Conservation (phyloP, 805 yeast species). For the Candida argentea region DNA sequence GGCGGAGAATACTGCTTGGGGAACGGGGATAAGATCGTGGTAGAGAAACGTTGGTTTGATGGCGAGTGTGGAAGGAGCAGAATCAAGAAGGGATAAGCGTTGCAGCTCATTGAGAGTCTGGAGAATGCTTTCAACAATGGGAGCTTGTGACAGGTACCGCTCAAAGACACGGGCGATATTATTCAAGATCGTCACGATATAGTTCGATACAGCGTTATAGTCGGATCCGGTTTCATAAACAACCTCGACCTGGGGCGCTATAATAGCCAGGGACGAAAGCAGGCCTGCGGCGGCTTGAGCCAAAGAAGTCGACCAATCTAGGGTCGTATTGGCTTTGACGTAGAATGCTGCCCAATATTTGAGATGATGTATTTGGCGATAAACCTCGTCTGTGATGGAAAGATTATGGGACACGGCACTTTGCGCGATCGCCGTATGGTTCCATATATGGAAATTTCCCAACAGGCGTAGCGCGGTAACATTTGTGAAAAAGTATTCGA, state of each 20-base stretch:
- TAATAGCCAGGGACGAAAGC: slow-evolving; percentile 9
- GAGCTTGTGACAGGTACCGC: slow-evolving; percentile 9
- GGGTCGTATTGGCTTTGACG: slow-evolving; percentile 20
- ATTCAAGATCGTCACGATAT: slow-evolving; percentile 10
- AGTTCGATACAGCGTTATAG: slow-evolving; percentile 19
- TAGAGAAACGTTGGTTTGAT: slow-evolving; percentile 13
- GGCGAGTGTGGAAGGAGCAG: slow-evolving; percentile 16
- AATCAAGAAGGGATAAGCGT: slow-evolving; percentile 4
- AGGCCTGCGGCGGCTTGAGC: slow-evolving; percentile 1
- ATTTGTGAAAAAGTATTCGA: slow-evolving; percentile 10
- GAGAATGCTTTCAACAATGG: slow-evolving; percentile 10
- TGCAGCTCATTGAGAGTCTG: slow-evolving; percentile 5
- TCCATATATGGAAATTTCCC: slow-evolving; percentile 18
- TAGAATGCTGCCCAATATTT: slow-evolving; percentile 20
- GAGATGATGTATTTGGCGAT: slow-evolving; percentile 21
- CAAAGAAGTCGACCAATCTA: slow-evolving; percentile 13
- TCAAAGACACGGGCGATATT: slow-evolving; percentile 9
- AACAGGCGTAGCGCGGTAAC: slow-evolving; percentile 10
- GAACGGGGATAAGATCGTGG: slow-evolving; percentile 17
- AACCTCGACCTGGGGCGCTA: slow-evolving; percentile 13
- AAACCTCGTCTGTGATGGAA: slow-evolving; percentile 16
- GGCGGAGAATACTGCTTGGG: slow-evolving; percentile 16
- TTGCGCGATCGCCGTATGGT: slow-evolving; percentile 7
- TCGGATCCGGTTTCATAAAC: slow-evolving; percentile 25
- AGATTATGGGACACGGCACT: slow-evolving; percentile 13